Percentiles rank a stretch among this genome's conserved stretches.
phyloP scores from a whole-genome alignment of 192 early-diverging fungal species.

The Linnemannia exigua region DNA sequence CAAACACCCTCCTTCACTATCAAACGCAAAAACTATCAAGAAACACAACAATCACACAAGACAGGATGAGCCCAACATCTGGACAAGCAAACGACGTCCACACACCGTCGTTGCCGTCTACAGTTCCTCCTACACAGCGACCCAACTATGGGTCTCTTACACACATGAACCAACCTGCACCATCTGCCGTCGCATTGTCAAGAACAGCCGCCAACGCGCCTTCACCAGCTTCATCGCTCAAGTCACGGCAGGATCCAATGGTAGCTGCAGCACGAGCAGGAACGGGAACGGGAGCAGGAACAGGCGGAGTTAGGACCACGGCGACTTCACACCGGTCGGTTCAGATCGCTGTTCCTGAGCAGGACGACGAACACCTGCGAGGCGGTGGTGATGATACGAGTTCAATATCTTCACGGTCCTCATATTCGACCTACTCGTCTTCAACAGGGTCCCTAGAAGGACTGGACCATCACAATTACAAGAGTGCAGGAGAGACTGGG shows the following conservation, averaged over 20 bases:
- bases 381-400: neutral
- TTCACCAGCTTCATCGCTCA: neutral
- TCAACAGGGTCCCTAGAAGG: constrained; percentile 1
- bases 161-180: neutral
- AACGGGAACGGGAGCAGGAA: constrained; percentile 1
- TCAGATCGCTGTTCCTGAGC: constrained; percentile 23
- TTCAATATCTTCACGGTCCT: constrained; percentile 35
- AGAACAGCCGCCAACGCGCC: neutral
- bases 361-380: neutral
- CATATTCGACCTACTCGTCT: constrained; percentile 46
- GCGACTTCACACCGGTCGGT: constrained; percentile 19
- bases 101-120: neutral
- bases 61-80: constrained; percentile 6
- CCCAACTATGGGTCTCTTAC: constrained; percentile 22
- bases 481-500: neutral
- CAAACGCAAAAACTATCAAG: neutral
- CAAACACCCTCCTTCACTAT: no score
- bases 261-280: constrained; percentile 1
- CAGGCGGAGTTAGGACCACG: neutral
- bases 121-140: neutral
- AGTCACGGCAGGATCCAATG: neutral
- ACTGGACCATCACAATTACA: neutral
- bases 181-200: neutral
- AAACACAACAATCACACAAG: neutral
- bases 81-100: neutral